Base-by-base conservation (phyloP, 1,284 basidiomycete genomes). In the Fomitopsis betulina region DNA sequence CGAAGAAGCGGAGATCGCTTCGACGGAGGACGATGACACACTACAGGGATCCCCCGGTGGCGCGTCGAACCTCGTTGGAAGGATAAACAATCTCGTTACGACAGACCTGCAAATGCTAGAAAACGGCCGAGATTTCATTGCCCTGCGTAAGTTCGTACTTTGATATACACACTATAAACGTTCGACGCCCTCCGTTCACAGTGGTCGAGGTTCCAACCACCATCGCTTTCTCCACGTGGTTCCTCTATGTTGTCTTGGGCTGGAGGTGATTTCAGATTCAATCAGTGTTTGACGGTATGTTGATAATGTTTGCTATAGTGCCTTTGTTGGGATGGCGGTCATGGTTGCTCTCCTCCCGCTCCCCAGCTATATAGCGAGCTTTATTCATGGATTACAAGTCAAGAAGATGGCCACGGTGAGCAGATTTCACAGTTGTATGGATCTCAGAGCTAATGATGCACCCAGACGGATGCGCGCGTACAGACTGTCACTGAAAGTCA, bases 331-430 rank as follows among this genome's bases (percentile, higher is more conserved):
- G 8, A 74, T 88, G 68, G 72, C 69, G 1, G 69, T 75, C 9
- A 85, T 87, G 68, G 52, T 81, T 2, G 37, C 75, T 6, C 64
- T 80, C 30, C 76, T 86, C 57, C 86, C 86, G 0, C 58, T 87
- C 5, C 79, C 79, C 1, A 78, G 72, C 2, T 69, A 67, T 37
- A 47, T 75, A 15, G 73, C 72, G 13, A 67, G 63, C 3, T 57
- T 63, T 45, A 64, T 72, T 7, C 71, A 74, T 56, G 61, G 56
- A 0, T 61, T 70, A 3, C 70, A 75, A 54, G 61, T 52, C 5
- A 65, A 71, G 56, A 62, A 65, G 25, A 70, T 72, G 70, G 70
- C 70, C 54, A 68, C 63, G 62, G 72, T 70, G 35, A 3, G 56
- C n/a, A 21, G 7, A 33, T 3, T 4, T 8, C 15, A 9, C 15